Evolutionary conservation across 306 rosid genomes (phyloP).

Genomic region (Vigna radiata): DNA sequence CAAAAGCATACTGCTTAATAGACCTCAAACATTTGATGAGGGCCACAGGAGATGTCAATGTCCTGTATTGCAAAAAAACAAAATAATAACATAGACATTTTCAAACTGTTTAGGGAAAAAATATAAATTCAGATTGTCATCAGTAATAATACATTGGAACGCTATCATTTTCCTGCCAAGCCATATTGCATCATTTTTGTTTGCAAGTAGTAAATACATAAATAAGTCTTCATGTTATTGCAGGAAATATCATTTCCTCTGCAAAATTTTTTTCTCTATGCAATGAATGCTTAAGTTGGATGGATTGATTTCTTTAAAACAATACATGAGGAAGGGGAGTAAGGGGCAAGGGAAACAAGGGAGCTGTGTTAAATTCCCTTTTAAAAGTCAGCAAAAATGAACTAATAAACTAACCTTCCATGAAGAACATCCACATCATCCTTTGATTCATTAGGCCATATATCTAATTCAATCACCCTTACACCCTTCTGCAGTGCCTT

Average conservation of each 20-base stretch:
- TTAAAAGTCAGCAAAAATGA: constrained; percentile 22
- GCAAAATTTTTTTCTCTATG: constrained; percentile 7
- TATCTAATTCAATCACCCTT: constrained; percentile 91
- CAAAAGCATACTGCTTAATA: constrained; percentile 83
- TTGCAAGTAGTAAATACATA: constrained; percentile 25
- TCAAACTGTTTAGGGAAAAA: constrained; percentile 5
- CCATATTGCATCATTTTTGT: constrained; percentile 25
- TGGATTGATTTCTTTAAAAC: neutral
- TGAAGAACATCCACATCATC: constrained; percentile 88
- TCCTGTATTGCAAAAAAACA: constrained; percentile 55
- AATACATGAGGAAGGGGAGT: neutral
- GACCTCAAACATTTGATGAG: constrained; percentile 82
- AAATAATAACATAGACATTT: constrained; percentile 9
- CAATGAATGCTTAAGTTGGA: constrained; percentile 19
- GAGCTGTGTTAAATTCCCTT: neutral
- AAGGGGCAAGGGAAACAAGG: neutral
- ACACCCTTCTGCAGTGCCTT: constrained; percentile 81
- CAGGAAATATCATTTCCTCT: neutral
- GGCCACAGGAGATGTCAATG: constrained; percentile 89
- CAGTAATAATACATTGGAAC: constrained; percentile 3
- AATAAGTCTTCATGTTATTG: constrained; percentile 25
- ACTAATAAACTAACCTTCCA: constrained; percentile 62
- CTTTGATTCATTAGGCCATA: constrained; percentile 87
- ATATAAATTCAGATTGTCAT: constrained; percentile 21
- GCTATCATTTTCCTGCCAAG: neutral